Base-by-base conservation (phyloP, 805 yeast genomes). In the Metschnikowia noctiluminum region DNA sequence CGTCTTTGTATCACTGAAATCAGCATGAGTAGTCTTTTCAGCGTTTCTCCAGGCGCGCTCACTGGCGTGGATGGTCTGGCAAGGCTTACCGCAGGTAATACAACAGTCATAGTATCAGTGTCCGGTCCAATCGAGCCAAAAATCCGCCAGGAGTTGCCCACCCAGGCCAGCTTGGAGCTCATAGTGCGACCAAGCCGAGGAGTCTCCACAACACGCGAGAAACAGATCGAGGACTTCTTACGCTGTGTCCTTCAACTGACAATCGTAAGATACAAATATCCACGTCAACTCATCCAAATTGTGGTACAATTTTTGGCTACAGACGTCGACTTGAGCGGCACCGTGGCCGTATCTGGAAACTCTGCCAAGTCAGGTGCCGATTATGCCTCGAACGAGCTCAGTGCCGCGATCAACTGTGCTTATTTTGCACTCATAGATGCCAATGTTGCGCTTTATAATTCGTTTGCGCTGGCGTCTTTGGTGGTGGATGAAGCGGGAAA, bases 121-220 rank as follows among this genome's bases (percentile, higher is more conserved):
- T 79, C 91, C 1, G 99, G 99, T 0, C 99, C 99, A 0, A 78
- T 92, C 30, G 97, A 92, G 60, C 84, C 89, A 10, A 85, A 84
- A 62, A 67, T 81, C 12, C 79, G 92, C 57, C 96, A 90, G 62
- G 98, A 92, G 63, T 65, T 84, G 32, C 96, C 97, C 10, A 84
- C 87, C 13, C 72, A 76, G 40, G 85, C 92, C 13, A 82, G 88
- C 14, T 64, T 94, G 14, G 97, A 90, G 64, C 77, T 94, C 7
- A 78, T 81, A 16, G 82, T 91, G 2, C 73, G 90, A 36, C 97
- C 98, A 1, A 81, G 85, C 21, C 69, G 74, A 12, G 98, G 97
- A 1, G 76, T 85, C 1, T 77, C 95, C 7, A 76, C 77, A 48
- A 76, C 62, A 74, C 92, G 96, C 56, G 98, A 94, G 59, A 82